These are phyloP conservation scores for Cladophialophora yegresii DNA, from an alignment of 2,329 filamentous ascomycete genomes.

Conservation along the genomic window DNA sequence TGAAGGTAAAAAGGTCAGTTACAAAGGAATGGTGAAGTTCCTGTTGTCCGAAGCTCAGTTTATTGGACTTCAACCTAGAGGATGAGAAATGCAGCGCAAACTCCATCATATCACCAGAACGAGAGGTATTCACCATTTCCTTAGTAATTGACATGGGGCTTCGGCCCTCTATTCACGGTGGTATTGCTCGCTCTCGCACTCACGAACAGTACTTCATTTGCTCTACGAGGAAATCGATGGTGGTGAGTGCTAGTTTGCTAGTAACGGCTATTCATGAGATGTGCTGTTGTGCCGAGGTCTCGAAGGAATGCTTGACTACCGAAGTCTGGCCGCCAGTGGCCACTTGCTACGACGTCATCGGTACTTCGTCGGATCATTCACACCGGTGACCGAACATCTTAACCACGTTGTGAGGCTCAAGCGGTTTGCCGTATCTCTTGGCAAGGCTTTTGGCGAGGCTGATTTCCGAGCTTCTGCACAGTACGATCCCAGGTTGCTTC, in stretches of 20 bases:
- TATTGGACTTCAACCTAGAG: constrained; percentile 21
- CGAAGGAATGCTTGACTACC: too few relatives aligned
- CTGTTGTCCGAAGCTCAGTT: constrained; percentile 19
- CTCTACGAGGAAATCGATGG: not conserved
- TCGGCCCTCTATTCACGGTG: not conserved
- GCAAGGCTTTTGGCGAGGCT: constrained; percentile 24
- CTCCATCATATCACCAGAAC: constrained; percentile 25
- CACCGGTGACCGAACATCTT: too few relatives aligned
- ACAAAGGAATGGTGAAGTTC: constrained; percentile 14
- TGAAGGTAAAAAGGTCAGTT: not conserved
- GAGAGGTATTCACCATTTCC: not conserved
- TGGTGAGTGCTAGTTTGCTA: not conserved
- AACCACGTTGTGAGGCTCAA: not conserved
- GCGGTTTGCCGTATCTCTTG: not conserved
- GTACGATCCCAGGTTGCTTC: not conserved
- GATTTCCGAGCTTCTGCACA: constrained; percentile 17
- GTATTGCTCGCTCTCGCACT: not conserved
- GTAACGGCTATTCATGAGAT: not conserved
- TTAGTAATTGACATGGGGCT: not conserved
- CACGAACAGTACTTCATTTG: not conserved
- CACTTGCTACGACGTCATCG: not conserved
- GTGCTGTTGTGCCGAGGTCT: constrained; percentile 1
- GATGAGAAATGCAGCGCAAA: constrained; percentile 36
- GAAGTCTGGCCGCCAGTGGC: not conserved
- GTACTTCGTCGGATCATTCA: not conserved